These are phyloP conservation scores for Mallotus japonicus DNA, from an alignment of 441 rosid species.

Conservation along the genomic window DNA sequence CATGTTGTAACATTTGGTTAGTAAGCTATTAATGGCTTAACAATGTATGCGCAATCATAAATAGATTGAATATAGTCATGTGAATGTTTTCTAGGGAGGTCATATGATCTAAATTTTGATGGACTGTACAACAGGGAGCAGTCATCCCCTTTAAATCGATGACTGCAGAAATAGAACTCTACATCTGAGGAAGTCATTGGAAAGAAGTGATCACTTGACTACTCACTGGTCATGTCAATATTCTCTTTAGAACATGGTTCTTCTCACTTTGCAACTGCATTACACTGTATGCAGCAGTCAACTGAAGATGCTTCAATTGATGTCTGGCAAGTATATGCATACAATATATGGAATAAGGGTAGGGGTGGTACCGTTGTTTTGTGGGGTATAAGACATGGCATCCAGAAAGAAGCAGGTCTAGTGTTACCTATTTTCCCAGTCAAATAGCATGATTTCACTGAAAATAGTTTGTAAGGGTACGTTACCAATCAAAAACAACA, in stretches of 20 bases:
- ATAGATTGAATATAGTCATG: no score
- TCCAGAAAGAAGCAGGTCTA: constrained; percentile 11
- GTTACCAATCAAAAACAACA: constrained; percentile 3
- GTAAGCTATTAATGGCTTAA: no score
- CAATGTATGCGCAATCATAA: no score
- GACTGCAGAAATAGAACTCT: no score
- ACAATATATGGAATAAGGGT: background rate
- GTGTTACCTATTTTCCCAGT: constrained; percentile 19
- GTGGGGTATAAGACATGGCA: constrained; percentile 16
- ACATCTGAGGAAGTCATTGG: no score
- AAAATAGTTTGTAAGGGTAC: background rate
- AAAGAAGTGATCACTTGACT: no score
- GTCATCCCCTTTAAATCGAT: no score
- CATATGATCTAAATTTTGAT: no score
- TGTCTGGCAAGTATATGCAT: background rate
- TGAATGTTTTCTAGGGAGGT: no score
- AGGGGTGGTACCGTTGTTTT: constrained; percentile 9
- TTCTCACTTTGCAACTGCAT: background rate
- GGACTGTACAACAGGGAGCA: no score
- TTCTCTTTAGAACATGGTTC: background rate
- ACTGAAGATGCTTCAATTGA: background rate
- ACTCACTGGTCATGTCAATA: no score
- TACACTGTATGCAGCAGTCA: background rate
- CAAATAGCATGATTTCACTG: constrained; percentile 33
- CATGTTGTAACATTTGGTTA: no score